Base-by-base conservation (phyloP, 2,329 filamentous ascomycete genomes). In the Daldinia sp. region DNA sequence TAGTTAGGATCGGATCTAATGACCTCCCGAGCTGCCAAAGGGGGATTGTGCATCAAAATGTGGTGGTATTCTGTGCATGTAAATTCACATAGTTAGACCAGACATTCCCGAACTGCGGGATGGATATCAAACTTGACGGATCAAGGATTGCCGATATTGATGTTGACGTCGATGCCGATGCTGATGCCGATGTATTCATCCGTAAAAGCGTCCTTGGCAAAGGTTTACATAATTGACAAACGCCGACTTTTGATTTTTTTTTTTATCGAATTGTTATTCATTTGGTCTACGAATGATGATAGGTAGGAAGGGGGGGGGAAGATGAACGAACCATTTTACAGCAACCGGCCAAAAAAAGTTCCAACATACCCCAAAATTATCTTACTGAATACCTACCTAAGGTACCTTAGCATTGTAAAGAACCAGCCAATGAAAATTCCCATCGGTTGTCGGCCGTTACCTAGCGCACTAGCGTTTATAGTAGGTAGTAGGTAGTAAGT, bases 41-140 rank as follows among this genome's bases (percentile, higher is more conserved):
- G 58, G 30, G 55, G 41, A 65, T 56, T 61, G 50, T 9, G 30
- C 18, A 53, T 15, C 48, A 23, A 46, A 6, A 10, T 6, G 9
- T 51, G n/a, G 48, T 63, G n/a, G 54, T 60, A 59, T 50, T 44
- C 15, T 35, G 26, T 26, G 15, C 54, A 58, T 63, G 20, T 12
- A 46, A 58, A 63, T 55, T 58, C 48, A 48, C 20, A 58, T 23
- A 23, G 20, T 23, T 23, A 23, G 20, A 23, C 20, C 20, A 23
- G 20, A 23, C 20, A 23, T 60, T 60, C 39, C 26, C 51, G 67
- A 70, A 68, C 67, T 72, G 55, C 67, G 6, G 69, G 54, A n/a
- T 35, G 13, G 35, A 39, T 15, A 70, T 72, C 67, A 72, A 72
- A 72, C 70, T 18, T 20, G 63, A 61, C 58, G 50, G 65, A 64